Conservation (phyloP, 192 early-diverging fungal genomes). For the Umbelopsis sp. region DNA sequence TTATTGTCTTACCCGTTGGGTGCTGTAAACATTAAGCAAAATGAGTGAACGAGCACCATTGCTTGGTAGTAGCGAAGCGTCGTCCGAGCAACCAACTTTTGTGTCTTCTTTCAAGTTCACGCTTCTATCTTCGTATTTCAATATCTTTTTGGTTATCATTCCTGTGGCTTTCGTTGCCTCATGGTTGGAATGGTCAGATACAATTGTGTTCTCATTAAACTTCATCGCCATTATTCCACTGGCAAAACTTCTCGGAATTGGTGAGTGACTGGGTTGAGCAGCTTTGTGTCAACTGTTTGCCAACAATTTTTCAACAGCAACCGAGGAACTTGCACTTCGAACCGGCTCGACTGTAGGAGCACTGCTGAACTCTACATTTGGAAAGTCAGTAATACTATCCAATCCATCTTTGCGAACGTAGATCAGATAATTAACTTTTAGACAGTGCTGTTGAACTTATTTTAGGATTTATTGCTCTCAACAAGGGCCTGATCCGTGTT, state of each 20-base stretch:
- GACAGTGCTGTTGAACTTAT: conserved; percentile 87
- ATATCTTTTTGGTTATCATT: conserved; percentile 74
- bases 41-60: conserved; percentile 16
- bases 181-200: conserved; percentile 64
- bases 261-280: conserved; percentile 16
- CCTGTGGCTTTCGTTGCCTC: conserved; percentile 77
- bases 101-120: conserved; percentile 50
- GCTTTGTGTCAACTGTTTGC: conserved; percentile 47
- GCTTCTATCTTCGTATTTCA: conserved; percentile 62
- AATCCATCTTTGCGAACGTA: neutral
- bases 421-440: conserved; percentile 20
- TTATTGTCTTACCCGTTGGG: neutral
- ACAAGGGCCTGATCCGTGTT: conserved; percentile 60
- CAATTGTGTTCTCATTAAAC: conserved; percentile 79
- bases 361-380: conserved; percentile 17
- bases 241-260: conserved; percentile 65
- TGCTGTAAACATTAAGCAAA: neutral
- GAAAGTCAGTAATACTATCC: neutral
- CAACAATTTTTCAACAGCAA: conserved; percentile 50
- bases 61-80: neutral
- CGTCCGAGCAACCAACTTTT: conserved; percentile 26
- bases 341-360: conserved; percentile 37
- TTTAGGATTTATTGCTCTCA: conserved; percentile 69
- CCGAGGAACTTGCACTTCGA: conserved; percentile 70
- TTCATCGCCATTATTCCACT: conserved; percentile 91